These are phyloP conservation scores for Naganishia vaughanmartiniae DNA, from an alignment of 768 basidiomycete species.

Conservation along the genomic window DNA sequence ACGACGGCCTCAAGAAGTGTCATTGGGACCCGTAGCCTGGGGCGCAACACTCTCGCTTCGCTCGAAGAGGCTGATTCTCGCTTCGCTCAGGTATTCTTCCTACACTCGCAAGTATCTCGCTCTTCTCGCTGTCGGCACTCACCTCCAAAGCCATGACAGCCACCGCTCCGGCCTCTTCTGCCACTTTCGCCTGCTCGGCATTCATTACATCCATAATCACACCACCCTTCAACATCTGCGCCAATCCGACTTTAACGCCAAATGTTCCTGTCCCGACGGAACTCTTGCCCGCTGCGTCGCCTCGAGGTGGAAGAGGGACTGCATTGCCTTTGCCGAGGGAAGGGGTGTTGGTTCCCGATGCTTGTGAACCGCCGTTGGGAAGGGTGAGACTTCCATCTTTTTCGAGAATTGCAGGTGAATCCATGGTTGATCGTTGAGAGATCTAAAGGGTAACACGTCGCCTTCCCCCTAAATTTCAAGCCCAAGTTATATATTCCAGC, in stretches of 20 bases:
- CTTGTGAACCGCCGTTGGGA: constrained; percentile 27
- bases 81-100: background rate
- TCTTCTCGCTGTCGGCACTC: constrained; percentile 28
- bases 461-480: background rate
- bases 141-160: constrained; percentile 74
- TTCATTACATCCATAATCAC: constrained; percentile 74
- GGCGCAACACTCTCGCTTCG: background rate
- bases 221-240: constrained; percentile 83
- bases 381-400: constrained; percentile 29
- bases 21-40: background rate
- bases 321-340: constrained; percentile 9
- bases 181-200: constrained; percentile 75
- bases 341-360: constrained; percentile 24
- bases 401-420: constrained; percentile 30
- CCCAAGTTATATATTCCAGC: background rate
- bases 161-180: constrained; percentile 94
- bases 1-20: too few relatives aligned
- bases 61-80: background rate
- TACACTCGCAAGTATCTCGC: background rate
- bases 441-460: background rate
- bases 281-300: constrained; percentile 18
- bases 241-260: constrained; percentile 81
- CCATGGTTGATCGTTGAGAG: constrained; percentile 18
- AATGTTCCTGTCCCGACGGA: constrained; percentile 43
- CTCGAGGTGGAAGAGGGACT: constrained; percentile 23